Base-by-base conservation (phyloP, 2,329 filamentous ascomycete genomes). In the Hymenoscyphus linearis region DNA sequence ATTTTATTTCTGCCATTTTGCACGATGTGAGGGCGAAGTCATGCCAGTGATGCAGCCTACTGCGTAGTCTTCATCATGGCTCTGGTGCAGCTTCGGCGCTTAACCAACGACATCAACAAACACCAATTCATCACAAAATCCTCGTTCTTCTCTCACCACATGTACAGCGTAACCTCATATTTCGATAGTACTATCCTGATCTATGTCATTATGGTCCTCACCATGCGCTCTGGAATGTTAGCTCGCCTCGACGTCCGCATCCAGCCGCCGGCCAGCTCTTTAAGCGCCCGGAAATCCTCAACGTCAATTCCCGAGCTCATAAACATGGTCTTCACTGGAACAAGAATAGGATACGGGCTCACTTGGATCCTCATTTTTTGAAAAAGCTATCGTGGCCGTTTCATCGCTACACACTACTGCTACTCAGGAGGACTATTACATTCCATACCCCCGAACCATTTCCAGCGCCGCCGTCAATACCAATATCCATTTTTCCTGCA, bases 321-420 rank as follows among this genome's bases (percentile, higher is more conserved):
- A 26, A 18, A 52, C 54, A 60, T 52, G 60, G 44, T 58, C 58
- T 52, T 67, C 60, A 67, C 61, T 65, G 60, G 63, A 59, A 53
- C 31, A 22, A 60, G 52, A 53, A 13, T 34, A 50, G 50, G 54
- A 40, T 40, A 57, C 55, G 26, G 44, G 58, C 18, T 60, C 62
- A 67, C 58, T 37, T 53, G 57, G 52, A 44, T 52, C 58, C 59
- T 56, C 54, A 60, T 59, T 22, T 61, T 35, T 40, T 44, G 52
- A 52, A 52, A 37, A 53, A 52, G 44, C 54, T 50, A 34, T 55
- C 58, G 47, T 58, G 37, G 47, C 52, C 64, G 70, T 70, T 70
- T 70, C 69, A 70, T 66, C 65, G 62, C 68, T 68, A 65, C 64
- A 66, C 55, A 64, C 63, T 67, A 67, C 59, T 62, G 59, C 66